Conservation (phyloP, 208 protist species). For the Angomonas deanei region DNA sequence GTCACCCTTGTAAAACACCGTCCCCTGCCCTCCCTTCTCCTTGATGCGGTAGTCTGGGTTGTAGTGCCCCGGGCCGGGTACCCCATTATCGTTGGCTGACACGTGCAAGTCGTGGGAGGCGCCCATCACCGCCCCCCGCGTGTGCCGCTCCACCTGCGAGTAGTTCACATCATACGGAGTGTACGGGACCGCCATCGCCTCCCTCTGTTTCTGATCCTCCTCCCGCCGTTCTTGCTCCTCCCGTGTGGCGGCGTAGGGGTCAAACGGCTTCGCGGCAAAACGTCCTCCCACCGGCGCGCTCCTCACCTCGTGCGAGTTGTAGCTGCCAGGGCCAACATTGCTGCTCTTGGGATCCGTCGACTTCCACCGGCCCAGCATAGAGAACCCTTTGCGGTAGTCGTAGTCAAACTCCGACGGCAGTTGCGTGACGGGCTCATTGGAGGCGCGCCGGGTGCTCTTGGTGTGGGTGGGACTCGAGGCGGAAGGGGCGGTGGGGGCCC, state of each 20-base stretch:
- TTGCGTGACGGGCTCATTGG: not conserved
- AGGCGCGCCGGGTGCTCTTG: not conserved
- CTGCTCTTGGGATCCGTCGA: not conserved
- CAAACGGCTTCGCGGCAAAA: slow-evolving; percentile 29
- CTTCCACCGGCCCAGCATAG: slow-evolving; percentile 35
- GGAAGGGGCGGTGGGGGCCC: slow-evolving; percentile 19
- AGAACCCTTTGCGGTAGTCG: slow-evolving; percentile 63
- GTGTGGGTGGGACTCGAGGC: slow-evolving; percentile 6
- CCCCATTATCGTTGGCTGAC: slow-evolving; percentile 20
- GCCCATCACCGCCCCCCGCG: slow-evolving; percentile 20
- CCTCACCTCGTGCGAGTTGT: slow-evolving; percentile 1
- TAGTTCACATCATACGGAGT: slow-evolving; percentile 18
- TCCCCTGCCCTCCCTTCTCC: slow-evolving; percentile 14
- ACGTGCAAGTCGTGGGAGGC: slow-evolving; percentile 20
- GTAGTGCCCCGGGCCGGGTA: slow-evolving; percentile 65
- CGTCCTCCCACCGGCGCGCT: slow-evolving; percentile 11
- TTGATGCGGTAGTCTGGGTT: slow-evolving; percentile 12
- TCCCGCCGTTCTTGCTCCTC: slow-evolving; percentile 9
- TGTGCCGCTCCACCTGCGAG: not conserved
- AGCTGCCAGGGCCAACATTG: slow-evolving; percentile 10
- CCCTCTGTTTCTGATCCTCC: slow-evolving; percentile 10
- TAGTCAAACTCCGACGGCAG: slow-evolving; percentile 83
- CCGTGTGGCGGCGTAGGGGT: slow-evolving; percentile 14
- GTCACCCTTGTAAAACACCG: slow-evolving; percentile 74
- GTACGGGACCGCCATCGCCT: not conserved